Evolutionary conservation across 2,329 filamentous ascomycete genomes (phyloP).

Genomic region (Onygena corvina): DNA sequence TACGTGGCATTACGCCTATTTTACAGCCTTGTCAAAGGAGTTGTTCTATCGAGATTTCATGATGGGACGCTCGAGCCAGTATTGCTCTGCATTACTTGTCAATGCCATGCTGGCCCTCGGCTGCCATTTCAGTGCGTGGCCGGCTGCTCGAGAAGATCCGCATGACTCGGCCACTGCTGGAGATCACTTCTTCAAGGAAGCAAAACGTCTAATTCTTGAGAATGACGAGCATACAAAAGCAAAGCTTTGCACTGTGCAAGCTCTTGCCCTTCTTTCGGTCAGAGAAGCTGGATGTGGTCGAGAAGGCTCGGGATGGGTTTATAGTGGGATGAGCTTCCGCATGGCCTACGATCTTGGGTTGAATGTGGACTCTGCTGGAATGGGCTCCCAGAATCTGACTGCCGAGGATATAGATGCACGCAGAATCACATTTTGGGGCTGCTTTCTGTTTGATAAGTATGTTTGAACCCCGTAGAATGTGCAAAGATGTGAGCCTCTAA

Average conservation of each 20-base stretch:
- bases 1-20: slow-evolving; percentile 94
- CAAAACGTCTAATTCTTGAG: slow-evolving; percentile 76
- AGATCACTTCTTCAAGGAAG: slow-evolving; percentile 91
- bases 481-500: not conserved
- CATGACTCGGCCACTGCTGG: slow-evolving; percentile 76
- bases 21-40: slow-evolving; percentile 75
- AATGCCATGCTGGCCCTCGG: slow-evolving; percentile 89
- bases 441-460: slow-evolving; percentile 89
- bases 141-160: slow-evolving; percentile 57
- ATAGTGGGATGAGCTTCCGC: slow-evolving; percentile 94
- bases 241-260: slow-evolving; percentile 79
- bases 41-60: slow-evolving; percentile 80
- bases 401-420: slow-evolving; percentile 82
- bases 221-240: slow-evolving; percentile 90
- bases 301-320: slow-evolving; percentile 95
- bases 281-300: slow-evolving; percentile 87
- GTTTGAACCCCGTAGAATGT: slow-evolving; percentile 15
- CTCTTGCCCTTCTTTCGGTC: slow-evolving; percentile 88
- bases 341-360: slow-evolving; percentile 93
- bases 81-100: slow-evolving; percentile 81
- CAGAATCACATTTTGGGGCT: slow-evolving; percentile 92
- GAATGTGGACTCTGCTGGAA: slow-evolving; percentile 65
- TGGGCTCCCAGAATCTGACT: slow-evolving; percentile 51
- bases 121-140: slow-evolving; percentile 76
- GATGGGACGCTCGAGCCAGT: slow-evolving; percentile 55